Base-by-base conservation (phyloP, 352 stramenopile genomes). In the Globisporangium iwayamae region DNA sequence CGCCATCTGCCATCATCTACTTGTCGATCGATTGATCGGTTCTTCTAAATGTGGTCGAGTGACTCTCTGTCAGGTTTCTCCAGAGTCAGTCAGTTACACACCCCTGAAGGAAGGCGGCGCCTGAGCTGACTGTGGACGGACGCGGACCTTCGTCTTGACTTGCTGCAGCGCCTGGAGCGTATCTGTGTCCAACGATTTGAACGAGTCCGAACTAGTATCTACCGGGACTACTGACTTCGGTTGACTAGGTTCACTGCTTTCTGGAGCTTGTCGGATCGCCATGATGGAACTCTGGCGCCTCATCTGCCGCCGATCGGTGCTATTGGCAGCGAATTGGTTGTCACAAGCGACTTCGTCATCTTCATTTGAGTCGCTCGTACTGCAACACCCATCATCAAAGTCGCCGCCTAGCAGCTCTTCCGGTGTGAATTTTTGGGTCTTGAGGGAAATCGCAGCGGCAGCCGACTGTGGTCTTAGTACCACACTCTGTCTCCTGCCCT, bases 121-220 rank as follows among this genome's bases (percentile, higher is more conserved):
- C 13, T 52, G 47, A 8, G 79, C 77, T 3, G 78, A 87, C 54
- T 85, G 75, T 52, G 79, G 79, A 2, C 78, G 70, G 18, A 81
- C 68, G 30, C 79, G 73, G 39, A 68, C 69, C 7, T 63, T 69
- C 9, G 60, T 65, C 41, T 72, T 77, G 10, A 87, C 76, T 56
- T 80, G 70, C 39, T 87, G 72, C 14, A 89, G 75, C 59, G 76
- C 71, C 38, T 78, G 60, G 38, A 89, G 56, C 28, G 73, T 81
- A 22, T 52, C 52, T 32, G 56, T 9, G 54, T 85, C 74, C 43
- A 89, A 68, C 1, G 70, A 83, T 3, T 52, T 16, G 34, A 71
- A 75, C 1, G 67, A 65, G 11, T 55, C 8, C 30, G 30, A n/a
- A 20, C 4, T 38, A 3, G 20, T 13, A 47, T 32, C 52, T 32